Conservation (phyloP, 1,139 yeast species). For the Blastobotrys raffinosifermentans region DNA sequence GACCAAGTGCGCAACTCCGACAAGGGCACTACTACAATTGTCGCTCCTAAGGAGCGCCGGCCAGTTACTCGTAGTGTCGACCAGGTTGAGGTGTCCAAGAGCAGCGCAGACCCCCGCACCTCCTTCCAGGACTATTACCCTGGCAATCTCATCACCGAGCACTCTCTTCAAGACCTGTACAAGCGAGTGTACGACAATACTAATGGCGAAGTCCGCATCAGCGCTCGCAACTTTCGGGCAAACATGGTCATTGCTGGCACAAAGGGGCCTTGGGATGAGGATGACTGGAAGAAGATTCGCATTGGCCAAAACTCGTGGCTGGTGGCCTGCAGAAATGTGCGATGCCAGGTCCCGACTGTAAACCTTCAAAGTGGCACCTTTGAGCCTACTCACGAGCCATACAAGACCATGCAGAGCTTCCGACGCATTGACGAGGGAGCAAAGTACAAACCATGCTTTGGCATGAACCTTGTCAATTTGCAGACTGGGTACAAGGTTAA, state of each 20-base stretch:
- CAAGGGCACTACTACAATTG: constrained; percentile 26
- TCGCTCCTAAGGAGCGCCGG: constrained; percentile 34
- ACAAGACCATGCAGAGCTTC: constrained; percentile 33
- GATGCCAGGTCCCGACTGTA: constrained; percentile 41
- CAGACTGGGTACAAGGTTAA: constrained; percentile 25
- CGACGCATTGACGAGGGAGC: constrained; percentile 37
- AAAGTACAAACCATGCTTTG: constrained; percentile 35
- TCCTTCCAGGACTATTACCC: constrained; percentile 44
- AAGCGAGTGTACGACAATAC: constrained; percentile 18
- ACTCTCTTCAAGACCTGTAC: constrained; percentile 32
- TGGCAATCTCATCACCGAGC: constrained; percentile 34
- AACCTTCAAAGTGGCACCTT: constrained; percentile 30
- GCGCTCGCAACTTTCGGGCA: constrained; percentile 36
- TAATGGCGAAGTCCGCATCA: constrained; percentile 20
- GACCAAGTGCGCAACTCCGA: constrained; percentile 15
- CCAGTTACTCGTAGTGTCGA: constrained; percentile 26
- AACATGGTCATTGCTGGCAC: constrained; percentile 35
- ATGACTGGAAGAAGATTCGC: constrained; percentile 34
- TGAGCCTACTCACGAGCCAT: constrained; percentile 32
- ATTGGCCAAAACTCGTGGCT: constrained; percentile 28
- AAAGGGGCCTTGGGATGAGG: constrained; percentile 35
- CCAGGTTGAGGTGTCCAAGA: constrained; percentile 5
- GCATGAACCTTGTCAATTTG: constrained; percentile 34
- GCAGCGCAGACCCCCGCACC: constrained; percentile 20
- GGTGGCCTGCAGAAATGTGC: constrained; percentile 32